Percentiles rank a stretch among this genome's conserved stretches.
These are phyloP conservation scores for Suillus alpinus DNA, from an alignment of 768 basidiomycete genomes.

Conservation along the genomic window DNA sequence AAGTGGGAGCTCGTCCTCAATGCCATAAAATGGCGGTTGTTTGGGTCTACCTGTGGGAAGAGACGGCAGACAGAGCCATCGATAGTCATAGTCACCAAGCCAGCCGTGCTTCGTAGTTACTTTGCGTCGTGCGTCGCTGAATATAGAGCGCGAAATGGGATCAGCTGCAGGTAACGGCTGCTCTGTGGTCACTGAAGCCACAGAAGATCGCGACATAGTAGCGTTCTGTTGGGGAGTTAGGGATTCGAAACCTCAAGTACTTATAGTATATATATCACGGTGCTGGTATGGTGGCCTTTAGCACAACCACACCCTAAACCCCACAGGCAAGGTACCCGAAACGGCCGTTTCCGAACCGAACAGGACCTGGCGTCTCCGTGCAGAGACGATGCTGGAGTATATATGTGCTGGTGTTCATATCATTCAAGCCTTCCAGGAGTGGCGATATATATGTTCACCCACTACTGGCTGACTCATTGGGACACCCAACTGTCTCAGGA, in stretches of 20 bases:
- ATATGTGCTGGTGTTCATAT: too few relatives aligned
- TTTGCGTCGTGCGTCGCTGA: slow-evolving; percentile 27
- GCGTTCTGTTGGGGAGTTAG: background rate
- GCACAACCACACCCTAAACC: too few relatives aligned
- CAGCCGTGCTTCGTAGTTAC: slow-evolving; percentile 60
- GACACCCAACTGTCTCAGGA: background rate
- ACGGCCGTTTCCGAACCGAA: too few relatives aligned
- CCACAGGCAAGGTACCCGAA: too few relatives aligned
- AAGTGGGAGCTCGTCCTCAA: slow-evolving; percentile 71
- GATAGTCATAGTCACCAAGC: slow-evolving; percentile 81
- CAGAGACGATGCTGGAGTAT: too few relatives aligned
- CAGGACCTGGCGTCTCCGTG: too few relatives aligned
- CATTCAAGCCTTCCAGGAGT: too few relatives aligned
- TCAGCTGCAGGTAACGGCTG: slow-evolving; percentile 16
- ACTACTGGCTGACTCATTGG: background rate
- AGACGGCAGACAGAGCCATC: slow-evolving; percentile 65
- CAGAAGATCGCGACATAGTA: slow-evolving; percentile 8
- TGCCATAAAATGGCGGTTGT: slow-evolving; percentile 70
- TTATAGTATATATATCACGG: too few relatives aligned
- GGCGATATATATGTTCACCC: too few relatives aligned
- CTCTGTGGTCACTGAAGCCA: slow-evolving; percentile 10
- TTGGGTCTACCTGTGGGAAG: slow-evolving; percentile 44
- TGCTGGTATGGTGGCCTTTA: too few relatives aligned
- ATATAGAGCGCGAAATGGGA: slow-evolving; percentile 5
- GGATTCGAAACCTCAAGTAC: too few relatives aligned